phyloP scores from a whole-genome alignment of 495 filamentous ascomycete species.

The Entonaema liquescens region DNA sequence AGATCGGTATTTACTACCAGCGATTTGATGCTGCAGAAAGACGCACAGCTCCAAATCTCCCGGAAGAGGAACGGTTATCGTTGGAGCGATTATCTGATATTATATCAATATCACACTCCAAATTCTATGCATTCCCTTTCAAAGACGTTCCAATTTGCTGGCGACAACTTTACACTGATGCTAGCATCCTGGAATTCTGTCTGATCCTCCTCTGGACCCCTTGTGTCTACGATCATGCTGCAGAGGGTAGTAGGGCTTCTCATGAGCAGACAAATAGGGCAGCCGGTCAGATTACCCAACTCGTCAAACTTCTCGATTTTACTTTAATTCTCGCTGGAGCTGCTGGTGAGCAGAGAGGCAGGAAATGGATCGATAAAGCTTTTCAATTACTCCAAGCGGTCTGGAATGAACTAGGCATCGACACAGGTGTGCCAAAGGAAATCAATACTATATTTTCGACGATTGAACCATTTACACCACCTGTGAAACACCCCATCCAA shows the following conservation, averaged over 20 bases:
- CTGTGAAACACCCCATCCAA: conserved; percentile 48
- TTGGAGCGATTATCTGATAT: conserved; percentile 56
- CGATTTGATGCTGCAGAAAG: not conserved
- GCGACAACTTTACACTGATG: conserved; percentile 81
- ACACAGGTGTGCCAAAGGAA: conserved; percentile 12
- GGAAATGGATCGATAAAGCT: conserved; percentile 65
- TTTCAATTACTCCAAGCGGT: conserved; percentile 56
- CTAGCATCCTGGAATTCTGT: conserved; percentile 69
- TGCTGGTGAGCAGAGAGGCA: conserved; percentile 59
- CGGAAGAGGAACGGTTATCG: conserved; percentile 20
- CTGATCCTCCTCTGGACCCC: conserved; percentile 55
- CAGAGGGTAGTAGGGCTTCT: conserved; percentile 26
- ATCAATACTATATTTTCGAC: conserved; percentile 49
- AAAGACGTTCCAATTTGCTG: conserved; percentile 77
- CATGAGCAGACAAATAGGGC: conserved; percentile 16
- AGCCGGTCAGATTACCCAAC: conserved; percentile 52
- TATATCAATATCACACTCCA: conserved; percentile 55
- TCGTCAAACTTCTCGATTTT: conserved; percentile 77
- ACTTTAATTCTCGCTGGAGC: conserved; percentile 85
- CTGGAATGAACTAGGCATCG: conserved; percentile 18
- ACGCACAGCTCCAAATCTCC: not conserved
- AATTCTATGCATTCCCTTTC: conserved; percentile 80
- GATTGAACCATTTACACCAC: conserved; percentile 53
- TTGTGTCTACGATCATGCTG: conserved; percentile 20
- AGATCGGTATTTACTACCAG: conserved; percentile 35